Conservation (phyloP, 2,329 filamentous ascomycete species). For the Knoxdaviesia proteae region DNA sequence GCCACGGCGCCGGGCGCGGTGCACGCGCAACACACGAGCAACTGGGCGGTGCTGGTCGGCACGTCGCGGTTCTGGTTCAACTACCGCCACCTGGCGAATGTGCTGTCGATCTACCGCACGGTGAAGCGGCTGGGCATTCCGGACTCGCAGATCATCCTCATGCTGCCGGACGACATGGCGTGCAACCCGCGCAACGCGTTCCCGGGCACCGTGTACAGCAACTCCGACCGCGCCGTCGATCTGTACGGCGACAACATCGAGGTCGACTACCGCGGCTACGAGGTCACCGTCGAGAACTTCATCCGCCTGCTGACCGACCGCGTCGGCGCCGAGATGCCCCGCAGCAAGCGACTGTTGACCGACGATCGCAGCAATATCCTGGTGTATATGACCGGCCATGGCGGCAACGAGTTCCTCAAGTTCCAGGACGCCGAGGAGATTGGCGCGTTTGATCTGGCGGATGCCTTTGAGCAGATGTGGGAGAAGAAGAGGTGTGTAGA, state of each 20-base stretch:
- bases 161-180: conserved; percentile 99
- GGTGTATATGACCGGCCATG: conserved; percentile 98
- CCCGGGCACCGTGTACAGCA: conserved; percentile 94
- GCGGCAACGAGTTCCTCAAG: conserved; percentile 93
- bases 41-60: conserved; percentile 97
- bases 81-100: conserved; percentile 94
- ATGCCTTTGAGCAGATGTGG: conserved; percentile 99
- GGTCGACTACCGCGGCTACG: conserved; percentile 93
- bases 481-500: conserved; percentile 76
- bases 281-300: conserved; percentile 98
- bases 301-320: conserved; percentile 88
- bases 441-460: conserved; percentile 81
- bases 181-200: conserved; percentile 98
- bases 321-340: conserved; percentile 81
- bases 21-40: conserved; percentile 72
- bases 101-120: conserved; percentile 89
- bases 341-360: conserved; percentile 81
- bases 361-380: conserved; percentile 93
- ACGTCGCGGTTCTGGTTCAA: conserved; percentile 99
- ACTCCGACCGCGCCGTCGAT: conserved; percentile 85
- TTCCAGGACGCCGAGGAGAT: conserved; percentile 98
- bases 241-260: conserved; percentile 98
- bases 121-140: conserved; percentile 96
- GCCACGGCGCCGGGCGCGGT: conserved; percentile 16
- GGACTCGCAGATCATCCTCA: conserved; percentile 96